Conservation (phyloP, 805 yeast genomes). For the Saccharomycopsis fermentans region DNA sequence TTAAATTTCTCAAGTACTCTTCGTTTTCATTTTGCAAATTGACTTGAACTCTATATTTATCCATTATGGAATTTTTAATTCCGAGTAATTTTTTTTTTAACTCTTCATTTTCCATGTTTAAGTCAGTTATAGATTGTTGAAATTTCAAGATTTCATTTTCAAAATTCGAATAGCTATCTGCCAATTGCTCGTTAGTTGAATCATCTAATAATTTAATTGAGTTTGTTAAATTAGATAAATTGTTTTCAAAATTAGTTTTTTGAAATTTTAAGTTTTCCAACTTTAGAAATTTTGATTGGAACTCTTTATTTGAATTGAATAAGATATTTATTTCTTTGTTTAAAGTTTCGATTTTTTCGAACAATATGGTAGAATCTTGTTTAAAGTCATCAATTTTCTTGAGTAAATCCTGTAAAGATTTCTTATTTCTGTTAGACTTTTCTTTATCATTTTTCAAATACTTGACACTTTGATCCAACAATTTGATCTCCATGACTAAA, state of each 20-base stretch:
- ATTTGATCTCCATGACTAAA: slow-evolving; percentile 60
- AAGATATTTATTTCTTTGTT: slow-evolving; percentile 52
- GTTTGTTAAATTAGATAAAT: slow-evolving; percentile 39
- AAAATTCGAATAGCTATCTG: slow-evolving; percentile 24
- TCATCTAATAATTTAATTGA: slow-evolving; percentile 40
- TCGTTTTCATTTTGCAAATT: slow-evolving; percentile 27
- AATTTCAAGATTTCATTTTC: slow-evolving; percentile 20
- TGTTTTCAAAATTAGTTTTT: slow-evolving; percentile 36
- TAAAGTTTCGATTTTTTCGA: slow-evolving; percentile 38
- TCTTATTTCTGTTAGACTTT: slow-evolving; percentile 51
- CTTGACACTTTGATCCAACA: slow-evolving; percentile 68
- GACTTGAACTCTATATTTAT: slow-evolving; percentile 33
- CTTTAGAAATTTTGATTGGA: slow-evolving; percentile 59
- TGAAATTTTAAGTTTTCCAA: slow-evolving; percentile 47
- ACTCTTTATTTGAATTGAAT: slow-evolving; percentile 72
- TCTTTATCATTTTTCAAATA: slow-evolving; percentile 66
- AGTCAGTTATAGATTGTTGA: slow-evolving; percentile 16
- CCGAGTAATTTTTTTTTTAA: slow-evolving; percentile 9
- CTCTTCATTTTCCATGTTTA: background rate
- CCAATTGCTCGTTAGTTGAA: slow-evolving; percentile 22
- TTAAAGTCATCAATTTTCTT: slow-evolving; percentile 35
- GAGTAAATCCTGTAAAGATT: slow-evolving; percentile 36
- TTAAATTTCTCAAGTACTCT: slow-evolving; percentile 19
- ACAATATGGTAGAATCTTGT: slow-evolving; percentile 39
- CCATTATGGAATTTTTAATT: slow-evolving; percentile 14